A percentile compares a stretch with the other conserved stretches of the same genome.
These are phyloP conservation scores for Coniochaeta prunicola DNA, from an alignment of 2,329 filamentous ascomycete genomes.

Conservation along the genomic window DNA sequence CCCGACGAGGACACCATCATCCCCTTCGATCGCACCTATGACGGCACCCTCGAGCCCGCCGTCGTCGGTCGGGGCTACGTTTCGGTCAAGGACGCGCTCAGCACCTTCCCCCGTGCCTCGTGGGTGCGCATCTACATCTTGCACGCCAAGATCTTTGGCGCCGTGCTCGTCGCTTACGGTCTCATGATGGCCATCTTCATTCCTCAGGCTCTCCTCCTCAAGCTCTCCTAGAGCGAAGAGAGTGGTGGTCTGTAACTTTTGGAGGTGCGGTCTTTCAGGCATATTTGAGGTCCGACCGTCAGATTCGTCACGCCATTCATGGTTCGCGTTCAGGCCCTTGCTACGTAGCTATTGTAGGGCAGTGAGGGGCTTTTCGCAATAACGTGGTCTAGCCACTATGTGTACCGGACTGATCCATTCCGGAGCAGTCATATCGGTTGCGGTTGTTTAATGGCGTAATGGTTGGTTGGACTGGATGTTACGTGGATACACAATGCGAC, in stretches of 20 bases:
- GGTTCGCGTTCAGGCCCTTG: background rate
- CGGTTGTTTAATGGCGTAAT: background rate
- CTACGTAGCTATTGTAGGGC: background rate
- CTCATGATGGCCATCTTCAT: conserved; percentile 39
- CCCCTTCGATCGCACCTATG: conserved; percentile 82
- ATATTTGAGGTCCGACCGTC: background rate
- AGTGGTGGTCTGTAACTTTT: background rate
- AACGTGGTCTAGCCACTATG: background rate
- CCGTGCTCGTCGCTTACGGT: conserved; percentile 45
- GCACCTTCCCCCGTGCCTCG: conserved; percentile 64
- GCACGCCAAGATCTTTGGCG: conserved; percentile 61
- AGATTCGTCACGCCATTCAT: background rate
- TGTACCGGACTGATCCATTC: background rate
- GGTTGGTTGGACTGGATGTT: background rate
- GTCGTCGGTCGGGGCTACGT: conserved; percentile 67
- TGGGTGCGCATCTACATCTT: conserved; percentile 69
- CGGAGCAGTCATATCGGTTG: background rate
- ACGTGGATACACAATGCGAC: background rate
- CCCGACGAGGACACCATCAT: conserved; percentile 78
- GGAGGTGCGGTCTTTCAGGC: background rate
- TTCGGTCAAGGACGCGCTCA: conserved; percentile 70
- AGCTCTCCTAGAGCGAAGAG: background rate
- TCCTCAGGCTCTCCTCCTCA: conserved; percentile 11
- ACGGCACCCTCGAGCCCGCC: conserved; percentile 66
- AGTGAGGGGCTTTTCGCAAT: background rate